phyloP scores from a whole-genome alignment of 306 rosid genomes.

The Pterocarpus macrocarpus region DNA sequence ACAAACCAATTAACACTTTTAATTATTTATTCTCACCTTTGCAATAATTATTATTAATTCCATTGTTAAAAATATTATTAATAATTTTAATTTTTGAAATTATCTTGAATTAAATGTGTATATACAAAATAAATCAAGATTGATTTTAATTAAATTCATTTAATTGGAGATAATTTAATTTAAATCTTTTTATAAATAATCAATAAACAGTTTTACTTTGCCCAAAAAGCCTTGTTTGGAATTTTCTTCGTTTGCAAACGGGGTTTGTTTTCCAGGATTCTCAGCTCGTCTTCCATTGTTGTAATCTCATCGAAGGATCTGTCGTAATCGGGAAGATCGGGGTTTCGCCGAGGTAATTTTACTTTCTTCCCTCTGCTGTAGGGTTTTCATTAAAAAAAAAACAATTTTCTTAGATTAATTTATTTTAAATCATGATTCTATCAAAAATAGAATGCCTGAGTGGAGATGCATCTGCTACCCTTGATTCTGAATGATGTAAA shows the following conservation, averaged over 20 bases:
- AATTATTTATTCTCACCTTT: too few species aligned
- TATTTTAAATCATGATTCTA: constrained; percentile 9
- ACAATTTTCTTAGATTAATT: constrained; percentile 5
- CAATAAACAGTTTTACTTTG: not conserved
- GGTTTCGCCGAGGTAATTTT: constrained; percentile 42
- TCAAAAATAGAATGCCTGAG: constrained; percentile 10
- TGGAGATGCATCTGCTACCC: constrained; percentile 22
- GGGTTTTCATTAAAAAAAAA: constrained; percentile 34
- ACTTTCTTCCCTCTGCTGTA: constrained; percentile 25
- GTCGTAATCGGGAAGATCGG: constrained; percentile 1
- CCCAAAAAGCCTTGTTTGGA: not conserved
- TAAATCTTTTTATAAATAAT: not conserved
- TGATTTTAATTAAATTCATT: not conserved
- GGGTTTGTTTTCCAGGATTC: constrained; percentile 16
- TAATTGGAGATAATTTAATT: not conserved
- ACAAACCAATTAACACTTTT: too few species aligned
- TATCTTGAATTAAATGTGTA: too few species aligned
- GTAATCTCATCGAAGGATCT: constrained; percentile 18
- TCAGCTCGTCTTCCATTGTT: constrained; percentile 10
- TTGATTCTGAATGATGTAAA: constrained; percentile 28
- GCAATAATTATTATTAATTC: too few species aligned
- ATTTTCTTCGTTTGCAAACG: not conserved
- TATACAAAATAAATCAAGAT: not conserved
- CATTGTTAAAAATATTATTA: too few species aligned
- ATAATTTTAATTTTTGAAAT: too few species aligned